Percentiles rank a stretch among this genome's conserved stretches.
These are phyloP conservation scores for Corymbia calophylla DNA, from an alignment of 441 rosid genomes.

Conservation along the genomic window DNA sequence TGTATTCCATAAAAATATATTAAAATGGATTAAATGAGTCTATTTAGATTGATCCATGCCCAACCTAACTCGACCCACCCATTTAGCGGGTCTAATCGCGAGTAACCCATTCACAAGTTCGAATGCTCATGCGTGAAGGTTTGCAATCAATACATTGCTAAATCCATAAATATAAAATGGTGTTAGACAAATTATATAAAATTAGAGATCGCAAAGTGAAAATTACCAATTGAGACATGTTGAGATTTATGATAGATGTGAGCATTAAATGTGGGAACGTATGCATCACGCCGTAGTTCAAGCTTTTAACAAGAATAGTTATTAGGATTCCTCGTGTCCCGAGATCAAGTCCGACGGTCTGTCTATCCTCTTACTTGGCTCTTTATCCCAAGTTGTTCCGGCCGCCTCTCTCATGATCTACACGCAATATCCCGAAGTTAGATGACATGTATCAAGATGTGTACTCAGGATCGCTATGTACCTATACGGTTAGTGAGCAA, in stretches of 20 bases:
- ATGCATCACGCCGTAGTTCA: neutral
- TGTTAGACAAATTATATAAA: neutral
- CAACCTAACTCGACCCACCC: neutral
- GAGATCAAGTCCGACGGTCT: neutral
- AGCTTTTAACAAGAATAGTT: neutral
- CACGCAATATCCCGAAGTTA: neutral
- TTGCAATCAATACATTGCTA: neutral
- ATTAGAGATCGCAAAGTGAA: neutral
- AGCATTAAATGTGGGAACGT: neutral
- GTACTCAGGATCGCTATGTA: neutral
- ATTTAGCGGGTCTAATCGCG: fast-evolving
- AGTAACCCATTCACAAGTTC: neutral
- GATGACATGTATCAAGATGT: neutral
- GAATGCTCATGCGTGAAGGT: neutral
- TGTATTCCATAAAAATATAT: no score
- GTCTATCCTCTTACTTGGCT: neutral
- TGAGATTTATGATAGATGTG: neutral
- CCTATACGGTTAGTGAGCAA: neutral
- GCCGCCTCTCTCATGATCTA: neutral
- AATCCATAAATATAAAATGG: neutral
- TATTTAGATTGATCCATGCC: neutral
- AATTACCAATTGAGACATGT: neutral
- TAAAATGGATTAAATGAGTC: neutral
- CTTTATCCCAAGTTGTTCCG: neutral
- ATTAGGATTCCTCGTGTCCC: neutral